These are phyloP conservation scores for Triangularia setosa DNA, from an alignment of 2,329 filamentous ascomycete genomes.

Conservation along the genomic window DNA sequence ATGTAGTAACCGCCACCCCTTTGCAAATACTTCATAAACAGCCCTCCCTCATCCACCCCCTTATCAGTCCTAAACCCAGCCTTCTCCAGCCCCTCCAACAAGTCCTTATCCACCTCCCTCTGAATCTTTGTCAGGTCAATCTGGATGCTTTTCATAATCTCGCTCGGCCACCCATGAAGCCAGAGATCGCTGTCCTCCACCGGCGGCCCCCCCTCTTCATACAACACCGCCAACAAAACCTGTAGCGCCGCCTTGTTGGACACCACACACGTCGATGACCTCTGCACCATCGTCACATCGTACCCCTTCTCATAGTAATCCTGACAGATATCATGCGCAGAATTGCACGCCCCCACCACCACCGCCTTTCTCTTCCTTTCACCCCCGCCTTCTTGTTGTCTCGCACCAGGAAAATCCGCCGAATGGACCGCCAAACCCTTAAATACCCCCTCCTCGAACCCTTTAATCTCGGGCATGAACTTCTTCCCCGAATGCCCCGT, in stretches of 20 bases:
- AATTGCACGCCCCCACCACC: slow-evolving; percentile 66
- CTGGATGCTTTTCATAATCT: slow-evolving; percentile 59
- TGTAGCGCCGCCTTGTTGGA: slow-evolving; percentile 51
- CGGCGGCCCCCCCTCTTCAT: slow-evolving; percentile 50
- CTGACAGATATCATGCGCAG: slow-evolving; percentile 65
- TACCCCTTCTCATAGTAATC: slow-evolving; percentile 65
- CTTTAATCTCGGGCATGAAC: slow-evolving; percentile 31
- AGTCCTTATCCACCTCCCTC: slow-evolving; percentile 35
- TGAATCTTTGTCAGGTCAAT: slow-evolving; percentile 37
- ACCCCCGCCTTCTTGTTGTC: slow-evolving; percentile 27
- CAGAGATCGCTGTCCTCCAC: slow-evolving; percentile 64
- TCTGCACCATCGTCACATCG: slow-evolving; percentile 65
- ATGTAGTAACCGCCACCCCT: slow-evolving; percentile 68
- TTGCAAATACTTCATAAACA: slow-evolving; percentile 61
- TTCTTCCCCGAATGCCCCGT: slow-evolving; percentile 51
- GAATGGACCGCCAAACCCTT: slow-evolving; percentile 59
- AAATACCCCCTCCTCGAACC: slow-evolving; percentile 46
- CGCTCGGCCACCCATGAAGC: slow-evolving; percentile 53
- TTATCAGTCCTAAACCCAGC: slow-evolving; percentile 59
- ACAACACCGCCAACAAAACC: slow-evolving; percentile 49
- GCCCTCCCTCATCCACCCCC: slow-evolving; percentile 53
- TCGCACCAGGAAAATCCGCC: slow-evolving; percentile 54
- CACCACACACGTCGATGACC: slow-evolving; percentile 61
- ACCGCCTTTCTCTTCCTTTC: slow-evolving; percentile 55
- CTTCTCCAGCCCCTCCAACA: slow-evolving; percentile 43